phyloP scores from a whole-genome alignment of 2,329 filamentous ascomycete species.

The Scedosporium dehoogii region DNA sequence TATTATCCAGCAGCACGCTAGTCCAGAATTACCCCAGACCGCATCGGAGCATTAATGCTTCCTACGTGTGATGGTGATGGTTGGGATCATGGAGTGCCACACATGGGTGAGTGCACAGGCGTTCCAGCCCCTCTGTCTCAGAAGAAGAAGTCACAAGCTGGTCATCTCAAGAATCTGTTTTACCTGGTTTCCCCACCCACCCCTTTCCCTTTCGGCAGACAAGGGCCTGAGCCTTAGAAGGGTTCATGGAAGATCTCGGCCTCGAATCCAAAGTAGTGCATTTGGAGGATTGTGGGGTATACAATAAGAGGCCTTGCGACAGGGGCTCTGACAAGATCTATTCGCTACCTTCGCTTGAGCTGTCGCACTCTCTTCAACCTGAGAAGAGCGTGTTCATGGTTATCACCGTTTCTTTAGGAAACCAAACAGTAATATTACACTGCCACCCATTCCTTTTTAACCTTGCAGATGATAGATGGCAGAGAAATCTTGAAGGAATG shows the following conservation, averaged over 20 bases:
- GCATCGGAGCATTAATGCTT: not conserved
- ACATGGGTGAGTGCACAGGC: not conserved
- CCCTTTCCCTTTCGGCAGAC: not conserved
- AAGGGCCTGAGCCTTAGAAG: not conserved
- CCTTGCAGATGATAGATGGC: not conserved
- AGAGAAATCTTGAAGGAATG: not conserved
- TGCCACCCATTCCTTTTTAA: not conserved
- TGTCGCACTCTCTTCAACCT: too few species aligned
- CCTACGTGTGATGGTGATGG: too few species aligned
- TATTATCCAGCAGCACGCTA: not conserved
- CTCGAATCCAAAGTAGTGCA: too few species aligned
- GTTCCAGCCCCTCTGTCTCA: not conserved
- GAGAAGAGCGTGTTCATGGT: too few species aligned
- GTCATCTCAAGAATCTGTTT: not conserved
- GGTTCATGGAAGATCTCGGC: not conserved
- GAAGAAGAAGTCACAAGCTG: too few species aligned
- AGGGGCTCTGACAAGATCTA: too few species aligned
- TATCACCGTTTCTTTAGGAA: not conserved
- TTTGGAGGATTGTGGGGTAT: too few species aligned
- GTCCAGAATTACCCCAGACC: not conserved
- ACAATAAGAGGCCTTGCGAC: too few species aligned
- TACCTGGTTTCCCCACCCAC: not conserved
- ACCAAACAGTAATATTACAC: not conserved
- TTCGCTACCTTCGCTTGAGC: too few species aligned
- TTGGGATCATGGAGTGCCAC: too few species aligned